Conservation (phyloP, 441 rosid species). For the Populus tomentosa region DNA sequence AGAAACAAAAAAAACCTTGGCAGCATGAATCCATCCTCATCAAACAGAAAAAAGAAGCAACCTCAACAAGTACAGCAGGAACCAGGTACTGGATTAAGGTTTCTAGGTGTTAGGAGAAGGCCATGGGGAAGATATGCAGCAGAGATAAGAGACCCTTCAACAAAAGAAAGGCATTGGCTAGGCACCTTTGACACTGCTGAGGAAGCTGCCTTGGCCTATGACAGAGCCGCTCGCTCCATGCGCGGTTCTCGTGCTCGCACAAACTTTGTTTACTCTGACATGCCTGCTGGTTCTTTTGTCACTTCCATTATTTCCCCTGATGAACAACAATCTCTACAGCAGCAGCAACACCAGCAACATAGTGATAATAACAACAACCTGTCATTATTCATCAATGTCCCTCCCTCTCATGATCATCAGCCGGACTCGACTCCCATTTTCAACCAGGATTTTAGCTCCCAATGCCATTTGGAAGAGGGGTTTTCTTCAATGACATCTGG, state of each 20-base stretch:
- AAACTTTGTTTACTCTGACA: conserved; percentile 74
- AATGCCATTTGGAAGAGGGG: conserved; percentile 18
- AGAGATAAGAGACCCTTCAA: conserved; percentile 77
- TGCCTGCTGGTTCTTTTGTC: conserved; percentile 71
- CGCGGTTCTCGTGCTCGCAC: conserved; percentile 72
- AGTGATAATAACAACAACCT: neutral
- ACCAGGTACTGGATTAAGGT: conserved; percentile 27
- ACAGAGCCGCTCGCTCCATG: conserved; percentile 78
- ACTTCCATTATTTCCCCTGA: conserved; percentile 74
- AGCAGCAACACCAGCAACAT: conserved; percentile 4
- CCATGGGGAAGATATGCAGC: conserved; percentile 95
- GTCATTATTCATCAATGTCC: neutral
- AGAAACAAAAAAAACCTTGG: neutral
- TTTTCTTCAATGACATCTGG: conserved; percentile 17
- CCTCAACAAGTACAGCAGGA: conserved; percentile 8
- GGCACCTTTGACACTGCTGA: conserved; percentile 83
- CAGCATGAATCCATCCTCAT: conserved; percentile 42
- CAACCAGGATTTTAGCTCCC: conserved; percentile 14
- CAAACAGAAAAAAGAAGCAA: conserved; percentile 53
- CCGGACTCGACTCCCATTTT: conserved; percentile 20
- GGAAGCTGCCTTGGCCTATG: conserved; percentile 83
- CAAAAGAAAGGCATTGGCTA: conserved; percentile 85
- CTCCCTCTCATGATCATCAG: conserved; percentile 10
- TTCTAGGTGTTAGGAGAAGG: conserved; percentile 69
- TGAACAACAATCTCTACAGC: conserved; percentile 33